Evolutionary conservation across 2,329 filamentous ascomycete genomes (phyloP), one percentile per base, ranked within the genome.

Genomic region (Daldinia sp.): DNA sequence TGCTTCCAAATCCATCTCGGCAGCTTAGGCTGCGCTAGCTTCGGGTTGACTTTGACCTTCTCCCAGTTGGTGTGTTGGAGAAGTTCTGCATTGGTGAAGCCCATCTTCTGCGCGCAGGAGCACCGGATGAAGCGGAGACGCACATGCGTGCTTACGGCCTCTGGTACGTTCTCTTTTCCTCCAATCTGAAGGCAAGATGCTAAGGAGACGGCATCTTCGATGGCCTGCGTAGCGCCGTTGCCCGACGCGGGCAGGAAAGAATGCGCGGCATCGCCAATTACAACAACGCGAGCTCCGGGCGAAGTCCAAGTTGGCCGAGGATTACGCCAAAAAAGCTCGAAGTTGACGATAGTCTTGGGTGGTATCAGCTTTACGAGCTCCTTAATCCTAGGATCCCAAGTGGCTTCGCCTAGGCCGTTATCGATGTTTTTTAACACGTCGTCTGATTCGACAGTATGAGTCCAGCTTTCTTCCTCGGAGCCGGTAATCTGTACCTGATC

Each of bases 221-320:
- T 81, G 0, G 80, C 81, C 72, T 82, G 81, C 1, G 79, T 82
- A 6, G 81, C 81, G 2, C 81, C 81, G 62, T 82, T 82, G 26
- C 79, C 79, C 0, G 80, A 81, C 4, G 80, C 78, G 0, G 81
- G 81, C 10, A 82, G 74, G 69, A 81, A 81, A 0, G 80, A 78
- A 71, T 83, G 81, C 2, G 81, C 81, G 0, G 80, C 78, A 59
- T 83, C 81, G 20, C 81, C 81, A 30, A 81, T 79, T 51, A 80
- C 75, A 18, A 81, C 72, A 1, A 82, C 77, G 2, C 79, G 77
- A 1, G 68, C 78, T 0, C 73, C 73, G 0, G 74, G 76, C 1
- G 80, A 81, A 1, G 76, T 74, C 79, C 80, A 82, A 26, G 76
- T 77, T 0, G 79, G 79, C 51, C 79, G 78, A 35, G 80, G 80